phyloP scores from a whole-genome alignment of 2,329 filamentous ascomycete genomes.

The Beauveria asiatica region DNA sequence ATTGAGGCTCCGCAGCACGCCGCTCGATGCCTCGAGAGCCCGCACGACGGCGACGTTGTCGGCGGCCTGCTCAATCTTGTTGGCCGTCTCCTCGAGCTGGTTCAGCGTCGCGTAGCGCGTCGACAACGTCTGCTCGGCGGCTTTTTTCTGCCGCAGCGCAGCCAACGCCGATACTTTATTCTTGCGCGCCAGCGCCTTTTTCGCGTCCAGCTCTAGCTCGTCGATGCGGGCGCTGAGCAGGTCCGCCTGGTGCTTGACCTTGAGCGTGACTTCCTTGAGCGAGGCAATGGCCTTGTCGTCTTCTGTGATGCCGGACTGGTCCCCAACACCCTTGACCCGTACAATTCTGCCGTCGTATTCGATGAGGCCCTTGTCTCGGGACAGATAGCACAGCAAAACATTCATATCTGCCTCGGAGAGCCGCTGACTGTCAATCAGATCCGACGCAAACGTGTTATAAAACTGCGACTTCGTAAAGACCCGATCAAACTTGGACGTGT shows the following conservation, averaged over 20 bases:
- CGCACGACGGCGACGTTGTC: slow-evolving; percentile 77
- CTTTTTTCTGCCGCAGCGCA: slow-evolving; percentile 73
- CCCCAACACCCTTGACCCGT: slow-evolving; percentile 56
- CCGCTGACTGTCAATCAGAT: slow-evolving; percentile 38
- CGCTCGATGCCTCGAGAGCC: slow-evolving; percentile 71
- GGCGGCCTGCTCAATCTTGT: slow-evolving; percentile 76
- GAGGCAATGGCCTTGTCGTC: slow-evolving; percentile 79
- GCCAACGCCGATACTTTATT: slow-evolving; percentile 67
- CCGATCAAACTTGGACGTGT: slow-evolving; percentile 50
- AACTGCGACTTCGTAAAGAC: slow-evolving; percentile 62
- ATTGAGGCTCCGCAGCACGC: slow-evolving; percentile 65
- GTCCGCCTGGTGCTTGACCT: slow-evolving; percentile 63
- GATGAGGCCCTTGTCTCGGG: slow-evolving; percentile 54
- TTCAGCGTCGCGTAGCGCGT: slow-evolving; percentile 64
- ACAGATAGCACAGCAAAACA: slow-evolving; percentile 60
- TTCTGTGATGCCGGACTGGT: slow-evolving; percentile 51
- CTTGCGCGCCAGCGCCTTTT: slow-evolving; percentile 61
- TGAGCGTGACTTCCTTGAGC: slow-evolving; percentile 68
- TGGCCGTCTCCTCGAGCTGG: slow-evolving; percentile 76
- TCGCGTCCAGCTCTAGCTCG: slow-evolving; percentile 55
- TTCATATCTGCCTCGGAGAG: slow-evolving; percentile 59
- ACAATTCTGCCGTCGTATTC: slow-evolving; percentile 60
- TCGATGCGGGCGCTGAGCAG: slow-evolving; percentile 60
- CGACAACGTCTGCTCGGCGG: slow-evolving; percentile 64
- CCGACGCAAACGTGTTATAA: slow-evolving; percentile 44